phyloP scores from a whole-genome alignment of 2,329 filamentous ascomycete species.

The Anthostomella pinea region DNA sequence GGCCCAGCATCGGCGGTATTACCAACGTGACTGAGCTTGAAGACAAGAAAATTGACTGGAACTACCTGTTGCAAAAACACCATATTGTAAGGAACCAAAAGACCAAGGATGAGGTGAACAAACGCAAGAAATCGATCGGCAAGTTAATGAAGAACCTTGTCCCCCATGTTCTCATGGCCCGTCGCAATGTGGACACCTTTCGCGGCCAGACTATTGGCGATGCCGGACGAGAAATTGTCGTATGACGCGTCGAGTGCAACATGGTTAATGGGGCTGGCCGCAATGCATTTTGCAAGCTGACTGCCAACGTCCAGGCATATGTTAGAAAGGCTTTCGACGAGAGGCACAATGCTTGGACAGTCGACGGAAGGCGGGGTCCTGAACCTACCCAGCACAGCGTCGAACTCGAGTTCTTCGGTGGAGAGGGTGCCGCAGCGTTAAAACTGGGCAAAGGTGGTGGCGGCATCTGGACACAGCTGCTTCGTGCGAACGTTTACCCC shows the following conservation, averaged over 20 bases:
- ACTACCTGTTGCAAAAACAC: constrained; percentile 4
- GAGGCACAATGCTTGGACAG: not conserved
- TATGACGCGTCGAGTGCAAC: constrained; percentile 1
- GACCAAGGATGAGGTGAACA: constrained; percentile 5
- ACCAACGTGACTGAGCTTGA: constrained; percentile 1
- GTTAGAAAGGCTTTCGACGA: constrained; percentile 1
- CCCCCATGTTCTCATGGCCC: constrained; percentile 3
- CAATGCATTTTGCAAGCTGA: constrained; percentile 4
- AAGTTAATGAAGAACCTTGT: constrained; percentile 3
- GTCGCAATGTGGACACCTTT: no score
- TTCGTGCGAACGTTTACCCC: no score
- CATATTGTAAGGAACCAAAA: constrained; percentile 5
- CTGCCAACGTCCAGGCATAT: no score
- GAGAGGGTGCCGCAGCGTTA: no score
- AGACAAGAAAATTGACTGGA: constrained; percentile 4
- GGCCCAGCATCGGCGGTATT: no score
- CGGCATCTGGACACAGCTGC: no score
- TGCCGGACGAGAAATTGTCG: no score
- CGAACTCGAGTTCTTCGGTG: no score
- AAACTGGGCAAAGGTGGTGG: no score
- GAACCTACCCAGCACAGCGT: constrained; percentile 4
- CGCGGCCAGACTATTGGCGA: no score
- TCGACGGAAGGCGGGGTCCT: not conserved
- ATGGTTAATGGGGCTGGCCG: constrained; percentile 3
- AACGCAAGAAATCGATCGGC: constrained; percentile 2